phyloP scores from a whole-genome alignment of 768 basidiomycete genomes.

The Mycena indigotica region DNA sequence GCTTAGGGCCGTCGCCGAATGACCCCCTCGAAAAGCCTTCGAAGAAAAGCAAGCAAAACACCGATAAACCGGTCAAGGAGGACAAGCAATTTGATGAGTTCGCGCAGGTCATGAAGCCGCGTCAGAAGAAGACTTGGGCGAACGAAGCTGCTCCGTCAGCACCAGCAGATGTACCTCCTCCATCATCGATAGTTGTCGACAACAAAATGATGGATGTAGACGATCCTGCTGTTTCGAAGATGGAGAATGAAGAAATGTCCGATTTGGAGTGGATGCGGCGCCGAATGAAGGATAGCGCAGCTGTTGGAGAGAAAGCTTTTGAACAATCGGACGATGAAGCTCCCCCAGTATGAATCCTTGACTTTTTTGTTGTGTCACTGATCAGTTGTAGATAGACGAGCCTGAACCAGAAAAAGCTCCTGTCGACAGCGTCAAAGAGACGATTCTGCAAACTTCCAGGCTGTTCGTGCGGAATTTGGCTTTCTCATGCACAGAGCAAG shows the following conservation, averaged over 20 bases:
- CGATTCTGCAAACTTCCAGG: constrained; percentile 73
- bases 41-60: constrained; percentile 8
- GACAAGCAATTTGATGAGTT: constrained; percentile 63
- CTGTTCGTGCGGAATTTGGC: constrained; percentile 96
- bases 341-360: constrained; percentile 2
- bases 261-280: constrained; percentile 78
- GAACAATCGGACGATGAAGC: constrained; percentile 65
- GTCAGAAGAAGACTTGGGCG: constrained; percentile 62
- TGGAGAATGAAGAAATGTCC: constrained; percentile 48
- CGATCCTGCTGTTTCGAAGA: constrained; percentile 23
- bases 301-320: constrained; percentile 49
- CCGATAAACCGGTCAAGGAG: constrained; percentile 20
- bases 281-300: constrained; percentile 55
- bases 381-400: constrained; percentile 2
- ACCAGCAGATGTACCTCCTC: neutral
- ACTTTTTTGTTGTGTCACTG: no score
- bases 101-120: constrained; percentile 73
- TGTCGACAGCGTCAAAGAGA: constrained; percentile 45
- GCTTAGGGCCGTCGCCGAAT: constrained; percentile 40
- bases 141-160: constrained; percentile 40
- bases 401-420: constrained; percentile 23
- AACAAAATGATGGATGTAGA: constrained; percentile 26
- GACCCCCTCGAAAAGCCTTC: constrained; percentile 20
- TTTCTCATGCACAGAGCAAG: constrained; percentile 76
- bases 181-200: constrained; percentile 2